These are phyloP conservation scores for Linderina pennispora DNA, from an alignment of 192 early-diverging fungal genomes.

Conservation along the genomic window DNA sequence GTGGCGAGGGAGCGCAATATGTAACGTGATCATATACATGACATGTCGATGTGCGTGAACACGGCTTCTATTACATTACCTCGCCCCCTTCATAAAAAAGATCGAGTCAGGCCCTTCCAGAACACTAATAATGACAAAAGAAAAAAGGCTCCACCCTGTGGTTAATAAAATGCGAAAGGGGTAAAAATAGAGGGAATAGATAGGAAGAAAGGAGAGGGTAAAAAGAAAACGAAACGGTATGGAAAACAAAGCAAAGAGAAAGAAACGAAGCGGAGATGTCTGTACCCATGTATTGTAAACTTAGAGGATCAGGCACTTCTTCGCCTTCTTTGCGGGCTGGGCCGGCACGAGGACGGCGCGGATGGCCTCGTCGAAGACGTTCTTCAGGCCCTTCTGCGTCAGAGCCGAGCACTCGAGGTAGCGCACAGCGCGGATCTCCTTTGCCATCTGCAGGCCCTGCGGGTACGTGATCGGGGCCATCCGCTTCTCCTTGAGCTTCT, in stretches of 20 bases:
- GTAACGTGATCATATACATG: too few species aligned
- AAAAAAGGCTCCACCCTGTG: conserved; percentile 4
- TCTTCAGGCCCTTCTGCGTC: conserved; percentile 96
- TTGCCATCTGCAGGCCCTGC: conserved; percentile 83
- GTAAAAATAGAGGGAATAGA: conserved; percentile 2
- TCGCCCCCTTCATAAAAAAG: too few species aligned
- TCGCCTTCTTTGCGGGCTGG: conserved; percentile 54
- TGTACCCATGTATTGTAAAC: background rate
- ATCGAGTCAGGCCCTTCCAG: background rate
- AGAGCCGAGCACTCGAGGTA: conserved; percentile 98
- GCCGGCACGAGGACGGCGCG: conserved; percentile 82
- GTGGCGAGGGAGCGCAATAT: too few species aligned
- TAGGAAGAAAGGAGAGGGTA: background rate
- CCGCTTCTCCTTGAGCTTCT: conserved; percentile 78
- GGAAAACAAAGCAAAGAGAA: background rate
- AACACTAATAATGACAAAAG: conserved; percentile 4
- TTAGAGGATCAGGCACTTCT: conserved; percentile 74
- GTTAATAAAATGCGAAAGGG: conserved; percentile 1
- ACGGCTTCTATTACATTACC: too few species aligned
- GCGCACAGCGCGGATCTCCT: conserved; percentile 84
- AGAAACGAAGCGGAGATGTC: background rate
- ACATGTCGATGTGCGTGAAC: too few species aligned
- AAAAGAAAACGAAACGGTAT: too few species aligned
- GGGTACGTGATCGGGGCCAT: conserved; percentile 83
- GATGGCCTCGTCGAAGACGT: conserved; percentile 98